Evolutionary conservation across 1,284 basidiomycete genomes (phyloP).

Genomic region (Ustilago esculenta): DNA sequence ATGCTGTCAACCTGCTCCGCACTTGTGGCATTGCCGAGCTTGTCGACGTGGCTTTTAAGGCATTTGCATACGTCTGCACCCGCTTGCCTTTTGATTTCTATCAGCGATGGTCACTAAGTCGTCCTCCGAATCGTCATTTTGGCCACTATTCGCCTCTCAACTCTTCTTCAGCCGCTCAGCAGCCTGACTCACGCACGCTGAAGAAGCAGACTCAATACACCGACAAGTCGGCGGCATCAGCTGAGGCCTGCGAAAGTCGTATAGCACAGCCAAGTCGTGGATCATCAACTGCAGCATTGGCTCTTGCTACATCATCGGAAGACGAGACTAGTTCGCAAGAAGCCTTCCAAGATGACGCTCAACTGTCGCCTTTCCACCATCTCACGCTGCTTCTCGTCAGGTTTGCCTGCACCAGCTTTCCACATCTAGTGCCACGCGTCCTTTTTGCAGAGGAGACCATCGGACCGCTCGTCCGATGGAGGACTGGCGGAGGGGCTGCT

Average conservation of each 20-base stretch:
- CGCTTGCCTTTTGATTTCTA: constrained; percentile 50
- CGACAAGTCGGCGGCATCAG: no score
- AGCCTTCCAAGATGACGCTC: constrained; percentile 18
- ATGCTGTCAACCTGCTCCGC: constrained; percentile 55
- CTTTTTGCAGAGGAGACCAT: constrained; percentile 64
- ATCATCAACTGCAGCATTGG: constrained; percentile 8
- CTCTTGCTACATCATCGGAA: constrained; percentile 11
- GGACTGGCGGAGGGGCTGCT: constrained; percentile 59
- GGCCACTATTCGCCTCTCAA: constrained; percentile 9
- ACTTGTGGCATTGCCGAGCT: constrained; percentile 62
- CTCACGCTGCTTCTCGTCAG: constrained; percentile 54
- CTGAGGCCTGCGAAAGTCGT: background rate
- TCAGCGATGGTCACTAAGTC: constrained; percentile 47
- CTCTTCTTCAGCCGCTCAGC: background rate
- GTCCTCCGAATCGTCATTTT: constrained; percentile 19
- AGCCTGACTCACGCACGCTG: background rate
- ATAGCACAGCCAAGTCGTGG: background rate
- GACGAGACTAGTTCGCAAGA: constrained; percentile 22
- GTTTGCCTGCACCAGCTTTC: constrained; percentile 62
- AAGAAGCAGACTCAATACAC: no score
- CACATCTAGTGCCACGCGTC: constrained; percentile 61
- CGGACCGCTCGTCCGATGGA: constrained; percentile 62
- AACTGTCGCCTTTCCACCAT: constrained; percentile 61
- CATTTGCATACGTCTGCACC: constrained; percentile 41
- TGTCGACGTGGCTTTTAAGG: constrained; percentile 57